Conservation (phyloP, 495 filamentous ascomycete species). For the Wilcoxina mikolae region DNA sequence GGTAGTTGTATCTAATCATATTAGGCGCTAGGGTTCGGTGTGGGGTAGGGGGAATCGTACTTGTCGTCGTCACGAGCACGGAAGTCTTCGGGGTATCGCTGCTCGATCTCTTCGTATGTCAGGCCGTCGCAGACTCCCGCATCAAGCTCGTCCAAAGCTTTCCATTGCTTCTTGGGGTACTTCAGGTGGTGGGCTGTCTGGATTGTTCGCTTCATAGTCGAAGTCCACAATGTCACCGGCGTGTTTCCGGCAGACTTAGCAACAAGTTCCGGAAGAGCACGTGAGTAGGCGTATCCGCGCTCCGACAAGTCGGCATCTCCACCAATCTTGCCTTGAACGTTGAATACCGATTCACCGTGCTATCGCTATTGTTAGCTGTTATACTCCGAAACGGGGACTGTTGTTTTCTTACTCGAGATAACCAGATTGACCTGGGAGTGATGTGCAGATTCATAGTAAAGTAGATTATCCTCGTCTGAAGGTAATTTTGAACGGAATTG, state of each 20-base stretch:
- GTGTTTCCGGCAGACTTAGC: slow-evolving; percentile 55
- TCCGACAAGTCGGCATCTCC: slow-evolving; percentile 76
- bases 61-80: slow-evolving; percentile 89
- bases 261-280: slow-evolving; percentile 64
- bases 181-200: slow-evolving; percentile 73
- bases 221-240: slow-evolving; percentile 81
- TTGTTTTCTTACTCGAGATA: slow-evolving; percentile 59
- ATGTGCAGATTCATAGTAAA: slow-evolving; percentile 98
- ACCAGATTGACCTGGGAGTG: slow-evolving; percentile 91
- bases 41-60: slow-evolving; percentile 25
- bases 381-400: not conserved
- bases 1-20: slow-evolving; percentile 62
- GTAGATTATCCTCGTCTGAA: slow-evolving; percentile 90
- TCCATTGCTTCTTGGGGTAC: slow-evolving; percentile 92
- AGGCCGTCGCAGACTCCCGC: slow-evolving; percentile 91
- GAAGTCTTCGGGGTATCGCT: slow-evolving; percentile 86
- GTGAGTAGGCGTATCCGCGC: slow-evolving; percentile 74
- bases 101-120: slow-evolving; percentile 84
- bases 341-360: slow-evolving; percentile 90
- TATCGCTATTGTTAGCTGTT: slow-evolving; percentile 30
- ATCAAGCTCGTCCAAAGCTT: slow-evolving; percentile 93
- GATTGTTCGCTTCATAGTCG: slow-evolving; percentile 82
- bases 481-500: slow-evolving; percentile 90
- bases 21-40: slow-evolving; percentile 2
- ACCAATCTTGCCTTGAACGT: slow-evolving; percentile 74